Base-by-base conservation (phyloP, 2,329 filamentous ascomycete species). In the Parafenestella ontariensis region DNA sequence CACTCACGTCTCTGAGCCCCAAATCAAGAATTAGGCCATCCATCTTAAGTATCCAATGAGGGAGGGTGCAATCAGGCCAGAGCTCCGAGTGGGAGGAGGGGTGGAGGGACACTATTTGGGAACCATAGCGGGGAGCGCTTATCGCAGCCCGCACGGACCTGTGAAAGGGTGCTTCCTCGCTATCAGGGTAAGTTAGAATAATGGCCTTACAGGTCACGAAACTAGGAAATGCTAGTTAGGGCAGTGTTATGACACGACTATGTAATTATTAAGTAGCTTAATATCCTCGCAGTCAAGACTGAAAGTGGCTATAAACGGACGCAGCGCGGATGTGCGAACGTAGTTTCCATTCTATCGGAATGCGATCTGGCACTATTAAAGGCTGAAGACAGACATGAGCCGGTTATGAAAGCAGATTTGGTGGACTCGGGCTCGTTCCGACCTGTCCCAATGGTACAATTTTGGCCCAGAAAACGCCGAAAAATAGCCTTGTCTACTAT, bases 1-100 rank as follows among this genome's bases (percentile, higher is more conserved):
- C 75, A 54, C 78, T 76, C 17, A 65, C 73, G 45, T 59, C 67
- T 50, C 72, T 61, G 28, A 80, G 72, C 28, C 70, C 72, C 29
- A 80, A 64, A 6, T 62, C 61, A 11, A 78, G 56, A 49, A 58
- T 59, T 21, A 39, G 29, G 7, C 23, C 11, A 24, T 60, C 48
- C 54, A 62, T 62, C 8, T 33, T 34, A 29, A 17, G 23, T 31
- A 24, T 44, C 41, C 24, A 28, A 43, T 18, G 10, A 26, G 10
- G 9, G 11, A 7, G 20, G 17, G 9, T 5, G 8, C 2, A 26
- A 15, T 18, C 17, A 43, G 9, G 23, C 13, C 13, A 17, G 41
- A 43, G 17, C 21, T 26, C 15, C 17, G 26, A 21, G 24, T 43
- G 23, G 13, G 20, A 43, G 8, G 23, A 24, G 41, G 29, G 37